Conservation (phyloP, 2,329 filamentous ascomycete species). For the Cercospora sojina region DNA sequence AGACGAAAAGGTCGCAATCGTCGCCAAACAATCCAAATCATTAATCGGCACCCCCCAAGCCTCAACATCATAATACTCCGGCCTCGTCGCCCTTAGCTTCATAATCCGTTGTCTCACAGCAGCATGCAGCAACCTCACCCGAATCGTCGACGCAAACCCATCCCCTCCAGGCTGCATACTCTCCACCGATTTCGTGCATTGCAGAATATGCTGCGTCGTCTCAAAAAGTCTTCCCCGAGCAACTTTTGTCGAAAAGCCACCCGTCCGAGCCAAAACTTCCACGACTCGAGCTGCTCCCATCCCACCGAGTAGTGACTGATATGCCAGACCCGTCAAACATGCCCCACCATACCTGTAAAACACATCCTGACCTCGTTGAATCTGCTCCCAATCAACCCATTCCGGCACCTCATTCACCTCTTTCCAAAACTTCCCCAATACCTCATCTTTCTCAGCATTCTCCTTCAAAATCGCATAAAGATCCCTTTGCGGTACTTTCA, state of each 20-base stretch:
- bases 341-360: constrained; percentile 75
- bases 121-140: constrained; percentile 68
- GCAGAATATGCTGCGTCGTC: constrained; percentile 73
- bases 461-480: constrained; percentile 63
- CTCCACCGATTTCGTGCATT: constrained; percentile 64
- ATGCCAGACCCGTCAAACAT: constrained; percentile 62
- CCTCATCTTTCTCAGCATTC: constrained; percentile 57
- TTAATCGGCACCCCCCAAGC: constrained; percentile 68
- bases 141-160: constrained; percentile 63
- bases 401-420: constrained; percentile 66
- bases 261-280: constrained; percentile 71
- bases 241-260: constrained; percentile 68
- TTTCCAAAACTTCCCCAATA: constrained; percentile 60
- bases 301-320: constrained; percentile 65
- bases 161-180: constrained; percentile 67
- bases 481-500: constrained; percentile 51
- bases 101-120: constrained; percentile 66
- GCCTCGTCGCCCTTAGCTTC: constrained; percentile 54
- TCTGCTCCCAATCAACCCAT: constrained; percentile 75
- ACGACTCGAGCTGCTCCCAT: constrained; percentile 73
- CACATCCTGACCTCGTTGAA: constrained; percentile 70
- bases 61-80: constrained; percentile 62
- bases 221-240: constrained; percentile 67
- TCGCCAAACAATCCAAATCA: constrained; percentile 71
- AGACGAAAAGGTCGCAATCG: constrained; percentile 68